Evolutionary conservation across 164 flowering plant genomes (phyloP), one percentile per base, ranked within the genome.

Genomic region (Sextonia rubra): DNA sequence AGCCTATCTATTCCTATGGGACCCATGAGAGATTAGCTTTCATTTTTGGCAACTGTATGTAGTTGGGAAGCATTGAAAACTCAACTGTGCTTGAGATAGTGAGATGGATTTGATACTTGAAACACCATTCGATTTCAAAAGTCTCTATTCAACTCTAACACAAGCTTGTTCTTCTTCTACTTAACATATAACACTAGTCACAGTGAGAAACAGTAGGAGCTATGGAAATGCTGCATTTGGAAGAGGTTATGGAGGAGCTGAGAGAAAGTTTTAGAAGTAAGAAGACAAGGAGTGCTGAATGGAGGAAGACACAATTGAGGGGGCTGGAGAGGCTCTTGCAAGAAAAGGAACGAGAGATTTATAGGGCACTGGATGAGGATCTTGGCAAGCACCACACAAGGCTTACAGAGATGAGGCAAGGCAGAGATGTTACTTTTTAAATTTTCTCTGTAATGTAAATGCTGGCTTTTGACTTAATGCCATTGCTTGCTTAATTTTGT

Each of bases 391-490:
- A 84, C 76, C 87, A 83, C 0, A 79, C 73, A 24, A 94, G 80
- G 78, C 88, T 68, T 94, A 73, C 73, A 79, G 94, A 17, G 97
- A 92, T 71, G 98, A 94, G 87, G 98, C 88, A 47, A 25, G 26
- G n/a, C 20, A 44, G 70, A 44, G 24, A 55, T 24, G 32, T 20
- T 26, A 52, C 32, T 37, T 18, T 60, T 47, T 47, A 1, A 22
- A 25, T 75, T 22, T 1, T 62, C 7, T 11, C 26, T 5, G 7
- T 11, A 23, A 5, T 32, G 15, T 66, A 15, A 4, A 14, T 18
- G 17, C 7, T 29, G 37, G 3, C 67, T 12, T 25, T 23, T 58
- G 47, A 37, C 8, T 52, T n/a, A 5, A 49, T 26, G 17, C 15
- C 52, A 9, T 9, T 66, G 58, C 8, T 47, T 52, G 18, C 49